These are phyloP conservation scores for Leptomonas seymouri DNA, from an alignment of 208 protist species.

Conservation along the genomic window DNA sequence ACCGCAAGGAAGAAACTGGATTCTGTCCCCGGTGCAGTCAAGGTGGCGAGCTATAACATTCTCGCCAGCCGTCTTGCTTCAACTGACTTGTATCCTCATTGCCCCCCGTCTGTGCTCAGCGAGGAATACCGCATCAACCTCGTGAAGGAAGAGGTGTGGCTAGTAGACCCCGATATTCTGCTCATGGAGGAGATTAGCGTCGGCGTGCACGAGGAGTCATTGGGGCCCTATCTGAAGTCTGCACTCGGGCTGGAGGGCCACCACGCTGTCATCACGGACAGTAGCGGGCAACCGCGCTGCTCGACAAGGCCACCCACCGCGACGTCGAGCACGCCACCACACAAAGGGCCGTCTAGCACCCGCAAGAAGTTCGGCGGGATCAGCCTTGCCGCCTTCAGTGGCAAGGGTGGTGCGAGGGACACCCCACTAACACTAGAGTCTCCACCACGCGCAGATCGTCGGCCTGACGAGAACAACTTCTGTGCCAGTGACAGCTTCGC, in stretches of 20 bases:
- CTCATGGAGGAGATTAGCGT: slow-evolving; percentile 82
- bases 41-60: slow-evolving; percentile 85
- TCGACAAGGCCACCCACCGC: slow-evolving; percentile 13
- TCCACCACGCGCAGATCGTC: background rate
- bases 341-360: slow-evolving; percentile 14
- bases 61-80: slow-evolving; percentile 70
- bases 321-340: background rate
- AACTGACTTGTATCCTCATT: slow-evolving; percentile 76
- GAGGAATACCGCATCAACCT: slow-evolving; percentile 78
- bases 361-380: slow-evolving; percentile 18
- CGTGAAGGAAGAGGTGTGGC: slow-evolving; percentile 61
- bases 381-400: slow-evolving; percentile 3
- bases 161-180: slow-evolving; percentile 63
- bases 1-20: slow-evolving; percentile 10
- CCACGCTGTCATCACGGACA: slow-evolving; percentile 77
- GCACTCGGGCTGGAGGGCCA: slow-evolving; percentile 58
- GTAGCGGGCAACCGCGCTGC: slow-evolving; percentile 48
- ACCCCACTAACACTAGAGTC: slow-evolving; percentile 3
- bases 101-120: slow-evolving; percentile 57
- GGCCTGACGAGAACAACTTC: background rate
- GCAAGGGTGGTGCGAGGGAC: background rate
- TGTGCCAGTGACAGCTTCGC: background rate
- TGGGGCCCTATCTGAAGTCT: slow-evolving; percentile 60
- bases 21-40: slow-evolving; percentile 35
- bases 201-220: slow-evolving; percentile 49